phyloP scores from a whole-genome alignment of 192 early-diverging fungal species.

The Chytriomyces confervae region DNA sequence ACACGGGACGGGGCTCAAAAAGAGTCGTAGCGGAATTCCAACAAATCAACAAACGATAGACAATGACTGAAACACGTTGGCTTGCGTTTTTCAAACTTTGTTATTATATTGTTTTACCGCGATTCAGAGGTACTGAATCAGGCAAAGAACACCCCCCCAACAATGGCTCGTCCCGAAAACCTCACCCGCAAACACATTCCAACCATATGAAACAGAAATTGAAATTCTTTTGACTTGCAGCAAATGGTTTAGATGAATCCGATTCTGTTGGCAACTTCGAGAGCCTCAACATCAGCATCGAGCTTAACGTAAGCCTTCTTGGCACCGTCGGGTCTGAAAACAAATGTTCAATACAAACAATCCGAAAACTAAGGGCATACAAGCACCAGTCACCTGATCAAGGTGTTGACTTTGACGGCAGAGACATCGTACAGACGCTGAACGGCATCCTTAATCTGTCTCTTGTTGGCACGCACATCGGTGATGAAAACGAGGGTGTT shows the following conservation, averaged over 20 bases:
- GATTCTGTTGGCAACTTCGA: slow-evolving; percentile 86
- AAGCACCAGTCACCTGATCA: slow-evolving; percentile 68
- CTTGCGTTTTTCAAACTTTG: too few relatives aligned
- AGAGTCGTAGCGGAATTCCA: too few relatives aligned
- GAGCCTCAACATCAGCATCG: slow-evolving; percentile 94
- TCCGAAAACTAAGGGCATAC: too few relatives aligned
- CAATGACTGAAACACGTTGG: too few relatives aligned
- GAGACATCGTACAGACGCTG: slow-evolving; percentile 98
- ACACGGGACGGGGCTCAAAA: too few relatives aligned
- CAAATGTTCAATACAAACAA: too few relatives aligned
- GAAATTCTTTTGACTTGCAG: too few relatives aligned
- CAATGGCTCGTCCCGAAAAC: slow-evolving; percentile 1
- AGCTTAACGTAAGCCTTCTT: slow-evolving; percentile 99
- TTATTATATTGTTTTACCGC: too few relatives aligned
- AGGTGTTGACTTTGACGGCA: slow-evolving; percentile 94
- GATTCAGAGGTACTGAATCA: not conserved
- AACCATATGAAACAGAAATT: not conserved
- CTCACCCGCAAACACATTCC: not conserved
- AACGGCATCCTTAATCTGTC: slow-evolving; percentile 96
- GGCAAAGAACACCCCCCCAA: not conserved
- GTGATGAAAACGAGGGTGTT: slow-evolving; percentile 99
- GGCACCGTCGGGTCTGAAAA: slow-evolving; percentile 82
- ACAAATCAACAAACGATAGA: too few relatives aligned
- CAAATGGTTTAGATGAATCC: slow-evolving; percentile 50
- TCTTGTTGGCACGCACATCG: slow-evolving; percentile 97